Conservation (phyloP, 306 rosid genomes). For the Cyclanthera cordifolia region DNA sequence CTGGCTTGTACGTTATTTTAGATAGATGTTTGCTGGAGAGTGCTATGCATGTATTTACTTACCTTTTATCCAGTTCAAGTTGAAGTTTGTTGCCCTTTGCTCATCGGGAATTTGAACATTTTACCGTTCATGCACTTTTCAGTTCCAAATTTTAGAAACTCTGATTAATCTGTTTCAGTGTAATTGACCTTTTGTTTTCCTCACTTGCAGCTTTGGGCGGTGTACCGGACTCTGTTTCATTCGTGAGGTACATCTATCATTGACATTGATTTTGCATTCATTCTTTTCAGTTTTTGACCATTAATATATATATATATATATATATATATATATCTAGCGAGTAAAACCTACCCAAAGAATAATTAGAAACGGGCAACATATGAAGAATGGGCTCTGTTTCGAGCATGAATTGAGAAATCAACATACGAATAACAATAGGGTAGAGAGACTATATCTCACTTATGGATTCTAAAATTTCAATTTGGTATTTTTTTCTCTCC, state of each 20-base stretch:
- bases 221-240: not conserved
- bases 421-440: conserved; percentile 8
- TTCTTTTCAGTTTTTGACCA: not conserved
- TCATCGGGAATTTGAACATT: not conserved
- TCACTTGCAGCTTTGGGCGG: not conserved
- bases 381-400: conserved; percentile 20
- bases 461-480: conserved; percentile 13
- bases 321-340: too few species aligned
- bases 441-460: conserved; percentile 16
- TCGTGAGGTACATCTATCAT: conserved; percentile 3
- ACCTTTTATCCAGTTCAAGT: not conserved
- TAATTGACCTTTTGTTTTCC: not conserved
- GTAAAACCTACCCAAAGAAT: not conserved
- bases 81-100: not conserved
- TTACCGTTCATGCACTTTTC: not conserved
- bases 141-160: not conserved
- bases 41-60: not conserved
- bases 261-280: not conserved
- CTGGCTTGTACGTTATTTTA: too few species aligned
- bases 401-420: conserved; percentile 16
- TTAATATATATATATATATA: not conserved
- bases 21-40: not conserved
- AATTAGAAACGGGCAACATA: not conserved
- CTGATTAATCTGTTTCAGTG: not conserved
- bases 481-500: conserved; percentile 2